A percentile compares a stretch with the other conserved stretches of the same genome.
These are phyloP conservation scores for Lomentospora prolificans DNA, from an alignment of 2,329 filamentous ascomycete genomes.

Conservation along the genomic window DNA sequence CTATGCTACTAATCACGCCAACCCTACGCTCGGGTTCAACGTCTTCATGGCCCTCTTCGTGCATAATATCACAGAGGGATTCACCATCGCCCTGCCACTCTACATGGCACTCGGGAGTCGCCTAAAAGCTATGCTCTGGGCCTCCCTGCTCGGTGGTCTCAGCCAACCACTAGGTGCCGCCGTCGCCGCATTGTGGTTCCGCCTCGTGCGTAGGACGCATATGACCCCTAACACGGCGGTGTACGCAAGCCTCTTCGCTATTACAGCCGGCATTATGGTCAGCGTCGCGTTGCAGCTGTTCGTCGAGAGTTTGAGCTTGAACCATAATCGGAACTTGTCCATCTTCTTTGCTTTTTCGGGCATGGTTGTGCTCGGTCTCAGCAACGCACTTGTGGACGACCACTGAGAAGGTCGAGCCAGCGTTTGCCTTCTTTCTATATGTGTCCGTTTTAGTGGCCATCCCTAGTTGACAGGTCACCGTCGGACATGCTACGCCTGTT, in stretches of 20 bases:
- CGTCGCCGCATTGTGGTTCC: constrained; percentile 79
- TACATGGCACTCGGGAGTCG: constrained; percentile 84
- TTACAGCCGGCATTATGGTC: constrained; percentile 90
- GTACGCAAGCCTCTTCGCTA: constrained; percentile 77
- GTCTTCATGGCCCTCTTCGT: constrained; percentile 95
- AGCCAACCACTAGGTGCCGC: constrained; percentile 81
- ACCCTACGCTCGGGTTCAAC: constrained; percentile 75
- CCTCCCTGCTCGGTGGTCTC: constrained; percentile 71
- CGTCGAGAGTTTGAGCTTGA: constrained; percentile 73
- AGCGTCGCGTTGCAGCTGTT: constrained; percentile 86
- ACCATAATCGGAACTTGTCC: constrained; percentile 67
- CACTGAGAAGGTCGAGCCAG: constrained; percentile 27
- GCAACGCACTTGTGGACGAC: constrained; percentile 67
- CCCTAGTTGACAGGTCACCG: too few species aligned
- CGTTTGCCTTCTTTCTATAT: too few species aligned
- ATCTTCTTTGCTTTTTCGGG: constrained; percentile 74
- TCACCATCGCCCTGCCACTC: constrained; percentile 83
- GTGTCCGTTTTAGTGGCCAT: too few species aligned
- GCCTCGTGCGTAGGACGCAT: constrained; percentile 39
- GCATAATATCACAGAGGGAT: constrained; percentile 96
- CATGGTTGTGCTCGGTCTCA: constrained; percentile 79
- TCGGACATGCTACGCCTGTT: too few species aligned
- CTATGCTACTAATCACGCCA: constrained; percentile 95
- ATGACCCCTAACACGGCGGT: constrained; percentile 42
- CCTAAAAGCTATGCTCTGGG: constrained; percentile 73